Conservation (phyloP, 495 filamentous ascomycete genomes). For the Penicillium roqueforti region DNA sequence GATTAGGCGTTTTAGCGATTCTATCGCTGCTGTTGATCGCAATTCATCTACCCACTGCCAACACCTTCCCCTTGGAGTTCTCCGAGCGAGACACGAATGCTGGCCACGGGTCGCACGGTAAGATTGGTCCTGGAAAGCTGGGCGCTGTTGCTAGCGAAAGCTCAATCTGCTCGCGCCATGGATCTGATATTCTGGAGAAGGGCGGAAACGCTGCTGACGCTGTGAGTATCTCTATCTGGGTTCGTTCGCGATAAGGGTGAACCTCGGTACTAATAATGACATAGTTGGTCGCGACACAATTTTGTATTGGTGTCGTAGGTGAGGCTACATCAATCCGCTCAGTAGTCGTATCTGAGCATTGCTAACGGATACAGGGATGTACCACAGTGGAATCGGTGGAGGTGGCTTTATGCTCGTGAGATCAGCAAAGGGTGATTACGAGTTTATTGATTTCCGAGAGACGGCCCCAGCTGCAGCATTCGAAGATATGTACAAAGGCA, state of each 20-base stretch:
- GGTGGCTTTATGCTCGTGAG: slow-evolving; percentile 85
- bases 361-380: slow-evolving; percentile 54
- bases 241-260: neutral
- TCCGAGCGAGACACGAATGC: neutral
- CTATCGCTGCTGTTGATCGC: slow-evolving; percentile 23
- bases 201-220: slow-evolving; percentile 78
- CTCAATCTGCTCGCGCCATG: slow-evolving; percentile 69
- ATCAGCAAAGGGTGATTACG: slow-evolving; percentile 57
- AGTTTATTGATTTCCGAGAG: slow-evolving; percentile 83
- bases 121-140: slow-evolving; percentile 35
- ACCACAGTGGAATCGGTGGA: slow-evolving; percentile 82
- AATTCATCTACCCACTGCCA: slow-evolving; percentile 20
- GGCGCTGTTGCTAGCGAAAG: slow-evolving; percentile 83
- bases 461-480: slow-evolving; percentile 73
- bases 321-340: slow-evolving; percentile 7
- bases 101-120: neutral
- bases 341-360: neutral
- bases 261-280: neutral
- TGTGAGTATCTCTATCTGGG: slow-evolving; percentile 26
- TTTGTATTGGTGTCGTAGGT: slow-evolving; percentile 74
- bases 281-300: slow-evolving; percentile 62
- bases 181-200: slow-evolving; percentile 61
- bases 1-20: slow-evolving; percentile 17
- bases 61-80: slow-evolving; percentile 23
- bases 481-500: slow-evolving; percentile 73